Conservation (phyloP, 495 filamentous ascomycete species). For the Cercophora sp. region DNA sequence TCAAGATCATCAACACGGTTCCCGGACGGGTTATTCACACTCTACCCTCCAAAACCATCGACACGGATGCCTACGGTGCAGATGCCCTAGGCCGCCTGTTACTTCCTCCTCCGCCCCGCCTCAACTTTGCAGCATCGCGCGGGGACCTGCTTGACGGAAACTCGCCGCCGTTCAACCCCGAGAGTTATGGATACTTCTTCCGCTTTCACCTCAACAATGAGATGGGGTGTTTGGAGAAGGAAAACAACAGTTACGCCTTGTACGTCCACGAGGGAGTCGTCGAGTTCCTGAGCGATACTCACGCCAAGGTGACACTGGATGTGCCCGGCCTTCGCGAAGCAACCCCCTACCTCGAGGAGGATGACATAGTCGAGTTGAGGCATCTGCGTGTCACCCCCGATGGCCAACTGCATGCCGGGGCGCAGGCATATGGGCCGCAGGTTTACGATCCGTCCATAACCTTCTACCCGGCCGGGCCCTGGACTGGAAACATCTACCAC, state of each 20-base stretch:
- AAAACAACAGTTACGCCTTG: conserved; percentile 22
- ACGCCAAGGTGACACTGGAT: conserved; percentile 13
- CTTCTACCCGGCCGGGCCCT: conserved; percentile 12
- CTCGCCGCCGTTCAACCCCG: neutral
- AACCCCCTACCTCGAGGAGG: conserved; percentile 38
- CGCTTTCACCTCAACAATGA: conserved; percentile 19
- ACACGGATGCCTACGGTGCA: neutral
- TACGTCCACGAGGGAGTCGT: conserved; percentile 17
- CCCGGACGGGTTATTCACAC: conserved; percentile 16
- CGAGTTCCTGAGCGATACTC: neutral
- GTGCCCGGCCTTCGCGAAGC: conserved; percentile 43
- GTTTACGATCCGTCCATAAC: neutral
- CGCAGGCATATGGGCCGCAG: conserved; percentile 22
- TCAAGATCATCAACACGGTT: conserved; percentile 26
- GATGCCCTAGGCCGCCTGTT: neutral
- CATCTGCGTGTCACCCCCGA: conserved; percentile 28
- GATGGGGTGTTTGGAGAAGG: conserved; percentile 14
- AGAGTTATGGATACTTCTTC: conserved; percentile 19
- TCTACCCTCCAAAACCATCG: conserved; percentile 5
- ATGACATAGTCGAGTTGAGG: conserved; percentile 40
- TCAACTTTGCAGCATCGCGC: neutral
- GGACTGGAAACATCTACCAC: conserved; percentile 27
- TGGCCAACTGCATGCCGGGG: conserved; percentile 14
- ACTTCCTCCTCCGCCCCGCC: neutral
- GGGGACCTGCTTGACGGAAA: neutral